Evolutionary conservation across 2,329 filamentous ascomycete species (phyloP).

Genomic region (Phaeoacremonium minimum): DNA sequence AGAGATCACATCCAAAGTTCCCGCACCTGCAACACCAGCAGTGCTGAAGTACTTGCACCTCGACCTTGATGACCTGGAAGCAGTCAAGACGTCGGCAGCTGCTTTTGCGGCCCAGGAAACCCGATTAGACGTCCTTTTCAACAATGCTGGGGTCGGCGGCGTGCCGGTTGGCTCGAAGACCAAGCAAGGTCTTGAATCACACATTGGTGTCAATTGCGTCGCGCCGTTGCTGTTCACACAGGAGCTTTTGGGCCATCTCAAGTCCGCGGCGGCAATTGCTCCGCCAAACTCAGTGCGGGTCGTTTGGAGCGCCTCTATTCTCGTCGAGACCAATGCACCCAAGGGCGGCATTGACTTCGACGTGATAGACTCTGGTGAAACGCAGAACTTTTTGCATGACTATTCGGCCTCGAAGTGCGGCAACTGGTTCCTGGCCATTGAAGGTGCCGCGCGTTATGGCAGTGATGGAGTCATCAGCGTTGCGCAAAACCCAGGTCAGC

Average conservation of each 20-base stretch:
- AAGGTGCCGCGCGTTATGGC: constrained; percentile 6
- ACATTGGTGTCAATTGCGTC: constrained; percentile 28
- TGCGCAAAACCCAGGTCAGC: constrained; percentile 9
- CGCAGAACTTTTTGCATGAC: constrained; percentile 3
- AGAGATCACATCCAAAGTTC: constrained; percentile 14
- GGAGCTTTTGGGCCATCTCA: constrained; percentile 26
- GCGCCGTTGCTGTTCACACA: constrained; percentile 26
- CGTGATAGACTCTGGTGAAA: constrained; percentile 5
- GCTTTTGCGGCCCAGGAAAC: constrained; percentile 29
- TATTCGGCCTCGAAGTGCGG: constrained; percentile 8
- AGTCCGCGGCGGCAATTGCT: constrained; percentile 14
- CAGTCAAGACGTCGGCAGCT: constrained; percentile 29
- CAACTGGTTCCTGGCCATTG: constrained; percentile 9
- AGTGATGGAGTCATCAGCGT: constrained; percentile 7
- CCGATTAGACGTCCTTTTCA: constrained; percentile 36
- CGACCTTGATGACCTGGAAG: constrained; percentile 35
- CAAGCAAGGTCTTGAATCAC: constrained; percentile 24
- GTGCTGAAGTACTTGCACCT: constrained; percentile 26
- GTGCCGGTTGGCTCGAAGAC: constrained; percentile 15
- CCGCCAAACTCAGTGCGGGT: constrained; percentile 18
- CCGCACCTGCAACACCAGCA: constrained; percentile 7
- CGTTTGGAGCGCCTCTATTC: constrained; percentile 20
- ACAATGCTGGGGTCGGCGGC: constrained; percentile 27
- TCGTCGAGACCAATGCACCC: constrained; percentile 7
- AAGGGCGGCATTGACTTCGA: constrained; percentile 4